Evolutionary conservation across 495 filamentous ascomycete genomes (phyloP).

Genomic region (Daldinia childiae): DNA sequence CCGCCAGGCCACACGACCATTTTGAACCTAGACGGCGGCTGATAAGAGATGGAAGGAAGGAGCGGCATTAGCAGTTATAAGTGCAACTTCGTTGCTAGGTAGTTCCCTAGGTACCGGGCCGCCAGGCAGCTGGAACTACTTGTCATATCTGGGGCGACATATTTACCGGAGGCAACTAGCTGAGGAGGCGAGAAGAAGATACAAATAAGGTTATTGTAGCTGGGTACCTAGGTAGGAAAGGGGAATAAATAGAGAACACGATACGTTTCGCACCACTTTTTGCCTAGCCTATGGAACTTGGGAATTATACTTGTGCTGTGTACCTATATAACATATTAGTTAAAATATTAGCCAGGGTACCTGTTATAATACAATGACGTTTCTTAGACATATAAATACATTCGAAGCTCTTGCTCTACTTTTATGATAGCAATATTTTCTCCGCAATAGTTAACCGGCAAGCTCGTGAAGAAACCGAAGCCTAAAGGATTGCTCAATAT

Average conservation of each 20-base stretch:
- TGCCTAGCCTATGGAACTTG: too few relatives aligned
- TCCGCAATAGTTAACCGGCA: background rate
- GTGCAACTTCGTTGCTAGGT: background rate
- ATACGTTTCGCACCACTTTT: too few relatives aligned
- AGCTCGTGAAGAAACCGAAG: background rate
- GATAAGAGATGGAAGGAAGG: background rate
- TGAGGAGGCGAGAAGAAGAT: too few relatives aligned
- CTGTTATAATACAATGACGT: too few relatives aligned
- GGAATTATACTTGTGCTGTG: too few relatives aligned
- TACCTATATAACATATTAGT: too few relatives aligned
- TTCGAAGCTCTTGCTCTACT: background rate
- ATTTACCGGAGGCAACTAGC: too few relatives aligned
- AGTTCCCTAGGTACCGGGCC: background rate
- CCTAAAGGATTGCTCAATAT: background rate
- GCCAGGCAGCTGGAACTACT: background rate
- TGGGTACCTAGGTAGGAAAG: too few relatives aligned
- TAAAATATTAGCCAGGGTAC: too few relatives aligned
- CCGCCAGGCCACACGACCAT: background rate
- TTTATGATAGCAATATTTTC: background rate
- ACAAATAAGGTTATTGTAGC: too few relatives aligned
- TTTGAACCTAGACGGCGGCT: background rate
- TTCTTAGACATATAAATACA: background rate
- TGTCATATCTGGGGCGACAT: too few relatives aligned
- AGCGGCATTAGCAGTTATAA: background rate
- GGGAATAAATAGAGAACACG: too few relatives aligned